Evolutionary conservation across 441 rosid species (phyloP), one percentile per base, ranked within the genome.

Genomic region (Hura crepitans): DNA sequence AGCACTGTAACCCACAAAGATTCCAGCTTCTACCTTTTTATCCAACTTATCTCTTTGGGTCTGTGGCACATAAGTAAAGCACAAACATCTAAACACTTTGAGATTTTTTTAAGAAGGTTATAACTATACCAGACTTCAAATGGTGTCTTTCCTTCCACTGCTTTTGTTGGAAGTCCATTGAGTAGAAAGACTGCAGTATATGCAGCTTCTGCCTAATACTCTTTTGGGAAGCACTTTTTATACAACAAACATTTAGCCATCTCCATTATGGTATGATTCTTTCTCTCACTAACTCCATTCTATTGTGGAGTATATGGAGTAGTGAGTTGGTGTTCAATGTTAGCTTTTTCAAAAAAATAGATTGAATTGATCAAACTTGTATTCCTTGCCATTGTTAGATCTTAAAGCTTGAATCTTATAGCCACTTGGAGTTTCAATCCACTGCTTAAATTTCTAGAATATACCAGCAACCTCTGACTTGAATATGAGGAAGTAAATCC

Each of bases 121-220:
- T 15, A 61, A 18, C 46, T 46, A 61, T 61, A 37, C n/a, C n/a
- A n/a, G n/a, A n/a, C n/a, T n/a, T n/a, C n/a, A n/a, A n/a, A n/a
- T n/a, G n/a, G n/a, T n/a, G 46, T 61, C n/a, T 18, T 35, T 18
- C 46, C 25, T 33, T 61, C 65, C 25, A 35, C 25, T 18, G 47
- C 27, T 37, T 35, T 61, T 35, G 65, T 61, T 33, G 65, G 47
- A 35, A 61, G 46, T 13, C 17, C 35, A n/a, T 61, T 61, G 23
- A 33, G 25, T 13, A 33, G 42, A n/a, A 61, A 61, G 14, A 61
- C 47, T 12, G 25, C 4, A 61, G 65, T 33, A 13, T 35, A 4
- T 35, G 46, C 47, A 18, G 65, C 46, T 13, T 61, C 25, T 17
- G 46, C 65, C 46, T 20, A 61, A 35, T 12, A 35, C 37, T 61